Conservation (phyloP, 2,329 filamentous ascomycete genomes). For the Fusarium sp. region DNA sequence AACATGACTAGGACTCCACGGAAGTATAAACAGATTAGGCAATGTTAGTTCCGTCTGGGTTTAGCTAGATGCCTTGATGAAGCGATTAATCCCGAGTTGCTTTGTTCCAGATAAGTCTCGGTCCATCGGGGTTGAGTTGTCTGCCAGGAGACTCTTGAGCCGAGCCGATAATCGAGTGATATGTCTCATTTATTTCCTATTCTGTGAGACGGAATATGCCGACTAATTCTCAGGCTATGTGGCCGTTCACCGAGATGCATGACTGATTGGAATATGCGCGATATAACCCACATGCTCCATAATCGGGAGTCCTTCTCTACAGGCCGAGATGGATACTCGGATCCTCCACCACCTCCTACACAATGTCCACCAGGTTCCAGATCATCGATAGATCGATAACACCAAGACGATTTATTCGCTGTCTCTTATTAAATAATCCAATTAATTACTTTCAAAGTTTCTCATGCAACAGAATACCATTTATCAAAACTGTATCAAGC, state of each 20-base stretch:
- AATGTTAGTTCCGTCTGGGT: neutral
- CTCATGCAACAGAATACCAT: neutral
- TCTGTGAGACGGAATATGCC: slow-evolving; percentile 4
- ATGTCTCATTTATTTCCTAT: neutral
- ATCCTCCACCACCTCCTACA: neutral
- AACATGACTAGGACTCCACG: neutral
- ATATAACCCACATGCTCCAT: slow-evolving; percentile 18
- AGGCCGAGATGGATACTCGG: neutral
- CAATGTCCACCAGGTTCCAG: neutral
- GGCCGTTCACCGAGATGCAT: neutral
- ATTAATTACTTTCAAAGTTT: neutral
- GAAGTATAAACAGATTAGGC: neutral
- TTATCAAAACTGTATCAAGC: neutral
- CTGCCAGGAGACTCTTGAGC: neutral
- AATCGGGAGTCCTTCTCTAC: slow-evolving; percentile 2
- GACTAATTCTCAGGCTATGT: neutral
- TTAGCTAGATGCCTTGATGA: neutral
- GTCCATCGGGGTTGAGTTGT: neutral
- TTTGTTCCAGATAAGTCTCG: neutral
- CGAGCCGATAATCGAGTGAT: slow-evolving; percentile 6
- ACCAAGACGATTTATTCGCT: neutral
- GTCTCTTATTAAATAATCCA: too few relatives aligned
- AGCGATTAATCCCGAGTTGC: slow-evolving; percentile 27
- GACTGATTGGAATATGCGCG: slow-evolving; percentile 9
- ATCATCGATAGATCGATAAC: neutral